Conservation (phyloP, 169 alveolate species). For the Babesia divergens region DNA sequence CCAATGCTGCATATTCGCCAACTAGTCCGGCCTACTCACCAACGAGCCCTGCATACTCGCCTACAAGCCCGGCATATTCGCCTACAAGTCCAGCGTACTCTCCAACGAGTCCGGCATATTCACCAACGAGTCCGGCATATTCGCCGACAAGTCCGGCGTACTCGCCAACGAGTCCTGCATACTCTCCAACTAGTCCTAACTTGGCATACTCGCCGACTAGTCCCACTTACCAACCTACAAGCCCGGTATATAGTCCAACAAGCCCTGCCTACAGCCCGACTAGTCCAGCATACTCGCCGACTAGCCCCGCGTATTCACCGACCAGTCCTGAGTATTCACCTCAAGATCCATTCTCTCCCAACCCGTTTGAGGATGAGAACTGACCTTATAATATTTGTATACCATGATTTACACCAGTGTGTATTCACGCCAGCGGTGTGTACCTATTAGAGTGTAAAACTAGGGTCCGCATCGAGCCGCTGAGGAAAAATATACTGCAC, state of each 20-base stretch:
- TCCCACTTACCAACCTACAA: conserved; percentile 71
- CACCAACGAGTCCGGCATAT: conserved; percentile 88
- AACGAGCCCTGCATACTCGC: conserved; percentile 63
- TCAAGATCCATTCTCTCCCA: conserved; percentile 71
- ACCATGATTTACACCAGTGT: too few relatives aligned
- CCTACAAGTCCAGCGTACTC: conserved; percentile 81
- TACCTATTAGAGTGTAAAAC: too few relatives aligned
- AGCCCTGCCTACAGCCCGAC: conserved; percentile 62
- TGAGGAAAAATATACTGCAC: too few relatives aligned
- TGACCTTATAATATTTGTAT: too few relatives aligned
- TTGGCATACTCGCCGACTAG: conserved; percentile 67
- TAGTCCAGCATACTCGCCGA: conserved; percentile 79
- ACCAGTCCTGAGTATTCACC: conserved; percentile 67
- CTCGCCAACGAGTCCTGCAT: conserved; percentile 82
- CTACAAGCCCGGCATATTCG: conserved; percentile 72
- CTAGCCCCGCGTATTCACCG: conserved; percentile 78
- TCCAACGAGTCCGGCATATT: conserved; percentile 86
- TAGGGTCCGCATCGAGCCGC: too few relatives aligned
- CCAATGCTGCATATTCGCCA: conserved; percentile 73
- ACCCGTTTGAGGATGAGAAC: conserved; percentile 61
- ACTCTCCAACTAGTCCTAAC: conserved; percentile 86
- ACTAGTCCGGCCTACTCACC: conserved; percentile 76
- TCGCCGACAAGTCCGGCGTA: conserved; percentile 77
- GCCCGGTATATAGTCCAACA: conserved; percentile 75
- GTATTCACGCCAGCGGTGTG: too few relatives aligned